A percentile compares a stretch with the other conserved stretches of the same genome.
phyloP scores from a whole-genome alignment of 441 rosid genomes.

The Heliophila coronopifolia region DNA sequence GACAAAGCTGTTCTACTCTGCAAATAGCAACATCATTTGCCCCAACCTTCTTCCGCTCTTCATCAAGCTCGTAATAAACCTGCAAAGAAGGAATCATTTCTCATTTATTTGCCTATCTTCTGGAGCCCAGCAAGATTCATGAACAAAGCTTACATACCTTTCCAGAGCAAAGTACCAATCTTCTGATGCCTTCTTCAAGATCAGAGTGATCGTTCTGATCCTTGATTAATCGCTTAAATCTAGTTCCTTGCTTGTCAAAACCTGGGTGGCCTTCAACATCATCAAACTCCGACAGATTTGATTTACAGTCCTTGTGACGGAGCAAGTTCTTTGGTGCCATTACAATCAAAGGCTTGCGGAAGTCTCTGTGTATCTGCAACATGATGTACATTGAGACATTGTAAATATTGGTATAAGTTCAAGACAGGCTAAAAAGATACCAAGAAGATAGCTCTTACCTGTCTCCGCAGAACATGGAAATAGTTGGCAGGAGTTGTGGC shows the following conservation, averaged over 20 bases:
- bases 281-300: slow-evolving; percentile 92
- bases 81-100: slow-evolving; percentile 21
- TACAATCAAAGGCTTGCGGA: slow-evolving; percentile 88
- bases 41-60: slow-evolving; percentile 56
- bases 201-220: slow-evolving; percentile 81
- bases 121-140: slow-evolving; percentile 4
- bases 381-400: slow-evolving; percentile 1
- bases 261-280: slow-evolving; percentile 98
- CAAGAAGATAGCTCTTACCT: slow-evolving; percentile 41
- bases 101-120: too few relatives aligned
- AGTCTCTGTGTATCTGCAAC: slow-evolving; percentile 74
- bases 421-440: not conserved
- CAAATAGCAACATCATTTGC: slow-evolving; percentile 81
- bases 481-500: slow-evolving; percentile 97
- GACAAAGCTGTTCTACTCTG: slow-evolving; percentile 92
- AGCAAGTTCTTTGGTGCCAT: slow-evolving; percentile 95
- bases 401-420: not conserved
- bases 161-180: slow-evolving; percentile 94
- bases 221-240: slow-evolving; percentile 81
- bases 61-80: slow-evolving; percentile 95
- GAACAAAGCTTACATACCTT: slow-evolving; percentile 42
- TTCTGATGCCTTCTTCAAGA: slow-evolving; percentile 81
- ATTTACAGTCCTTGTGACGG: slow-evolving; percentile 93
- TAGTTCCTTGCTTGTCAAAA: slow-evolving; percentile 95
- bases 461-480: slow-evolving; percentile 93